Evolutionary conservation across 208 protist species (phyloP), one percentile per base, ranked within the genome.

Genomic region (Crithidia thermophila): DNA sequence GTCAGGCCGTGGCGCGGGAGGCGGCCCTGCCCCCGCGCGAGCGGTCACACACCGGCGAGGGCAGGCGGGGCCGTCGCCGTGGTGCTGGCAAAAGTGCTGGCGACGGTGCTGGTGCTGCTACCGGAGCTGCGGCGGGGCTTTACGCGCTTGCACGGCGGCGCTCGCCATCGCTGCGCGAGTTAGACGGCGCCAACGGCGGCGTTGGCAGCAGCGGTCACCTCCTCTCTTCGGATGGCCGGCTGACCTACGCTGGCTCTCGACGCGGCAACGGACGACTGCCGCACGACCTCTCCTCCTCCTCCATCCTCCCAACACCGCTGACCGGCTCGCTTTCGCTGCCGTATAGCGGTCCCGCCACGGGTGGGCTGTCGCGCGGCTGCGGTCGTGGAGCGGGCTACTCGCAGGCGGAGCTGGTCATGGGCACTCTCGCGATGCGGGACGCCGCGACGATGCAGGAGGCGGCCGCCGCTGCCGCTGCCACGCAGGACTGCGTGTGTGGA

Each of bases 401-500:
- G 6, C 60, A 46, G 0, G 68, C 59, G 14, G 58, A 64, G 21
- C 45, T 64, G 1, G 59, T 63, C 6, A 36, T 58, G 0, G 67
- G 50, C 0, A 39, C 34, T 4, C 57, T 47, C 14, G 46, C 49
- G 20, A 47, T 37, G 43, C 25, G 40, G 14, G 34, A 31, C 14
- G 47, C 49, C 13, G 45, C 43, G 4, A 30, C 31, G n/a, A n/a
- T n/a, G n/a, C n/a, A n/a, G n/a, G n/a, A n/a, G 45, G 14, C 25
- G 13, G 43, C 45, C 21, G 33, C 49, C 18, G 68, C 18, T 10
- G 58, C 23, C 31, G 30, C 31, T 18, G 10, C 20, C 3, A 31
- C 43, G n/a, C 45, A 51, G 31, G 58, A 51, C 11, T 80, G 75
- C 27, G 75, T 80, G 1, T 80, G 75, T 28, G 68, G 75, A 11